Evolutionary conservation across 768 basidiomycete genomes (phyloP), one percentile per base, ranked within the genome.

Genomic region (Mycena leptocephala): DNA sequence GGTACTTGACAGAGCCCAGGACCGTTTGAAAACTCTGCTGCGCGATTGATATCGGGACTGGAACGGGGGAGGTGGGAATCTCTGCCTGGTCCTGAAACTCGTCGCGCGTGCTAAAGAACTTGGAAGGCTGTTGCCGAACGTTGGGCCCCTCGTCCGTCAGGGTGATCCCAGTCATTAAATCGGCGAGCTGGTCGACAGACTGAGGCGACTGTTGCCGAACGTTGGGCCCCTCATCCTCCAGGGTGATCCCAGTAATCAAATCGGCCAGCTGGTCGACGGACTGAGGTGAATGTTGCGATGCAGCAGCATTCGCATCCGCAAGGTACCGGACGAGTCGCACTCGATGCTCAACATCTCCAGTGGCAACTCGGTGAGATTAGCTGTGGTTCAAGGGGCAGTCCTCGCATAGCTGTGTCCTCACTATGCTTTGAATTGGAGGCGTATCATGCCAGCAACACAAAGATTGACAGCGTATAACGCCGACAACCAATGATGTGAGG

Each of bases 111-210:
- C 24, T 64, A 33, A 61, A 75, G 7, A 76, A 63, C 46, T 76
- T 76, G 53, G 68, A 70, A 3, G 74, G 67, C 58, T 69, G 74
- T 33, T 64, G n/a, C 33, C 24, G 68, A n/a, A 70, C 28, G 26
- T 41, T n/a, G 22, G 74, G 74, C 26, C 73, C 73, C 18, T n/a
- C 11, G 62, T 75, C 74, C 8, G 67, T 63, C 24, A 75, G 22
- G 28, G 61, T 9, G 1, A 64, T 1, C 26, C n/a, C 74, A 28
- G 48, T 64, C 10, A 75, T 7, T 20, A 61, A n/a, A 55, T 70
- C 58, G n/a, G n/a, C n/a, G n/a, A n/a, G n/a, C n/a, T n/a, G n/a
- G n/a, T n/a, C n/a, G n/a, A n/a, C n/a, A n/a, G n/a, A n/a, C n/a
- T n/a, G n/a, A n/a, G n/a, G n/a, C n/a, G n/a, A n/a, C n/a, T n/a